phyloP scores from a whole-genome alignment of 2,329 filamentous ascomycete species.

The Ophiocordyceps polyrhachis-furcata region DNA sequence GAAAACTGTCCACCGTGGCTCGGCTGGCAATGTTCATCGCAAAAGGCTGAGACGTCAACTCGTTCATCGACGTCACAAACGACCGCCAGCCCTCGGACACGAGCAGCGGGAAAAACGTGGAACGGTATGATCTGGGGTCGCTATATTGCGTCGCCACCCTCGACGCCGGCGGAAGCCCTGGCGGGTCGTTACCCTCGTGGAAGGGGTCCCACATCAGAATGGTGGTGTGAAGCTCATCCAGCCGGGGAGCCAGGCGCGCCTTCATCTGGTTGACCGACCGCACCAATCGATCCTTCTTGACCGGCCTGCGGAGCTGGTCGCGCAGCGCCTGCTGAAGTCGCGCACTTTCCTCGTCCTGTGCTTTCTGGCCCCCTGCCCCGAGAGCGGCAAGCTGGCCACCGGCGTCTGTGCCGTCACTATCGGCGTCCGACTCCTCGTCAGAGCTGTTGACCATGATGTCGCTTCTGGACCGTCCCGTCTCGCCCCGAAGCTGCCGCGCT shows the following conservation, averaged over 20 bases:
- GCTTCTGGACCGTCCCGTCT: slow-evolving; percentile 38
- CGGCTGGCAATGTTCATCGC: slow-evolving; percentile 77
- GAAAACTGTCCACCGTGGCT: slow-evolving; percentile 77
- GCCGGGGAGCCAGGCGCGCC: slow-evolving; percentile 74
- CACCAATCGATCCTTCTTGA: slow-evolving; percentile 66
- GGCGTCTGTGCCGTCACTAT: slow-evolving; percentile 37
- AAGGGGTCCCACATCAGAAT: slow-evolving; percentile 95
- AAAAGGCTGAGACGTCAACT: slow-evolving; percentile 62
- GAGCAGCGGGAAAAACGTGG: slow-evolving; percentile 77
- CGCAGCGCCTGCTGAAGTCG: slow-evolving; percentile 28
- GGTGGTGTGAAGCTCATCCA: slow-evolving; percentile 66
- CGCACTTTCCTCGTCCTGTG: slow-evolving; percentile 27
- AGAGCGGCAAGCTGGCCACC: slow-evolving; percentile 31
- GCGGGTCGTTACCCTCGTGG: slow-evolving; percentile 70
- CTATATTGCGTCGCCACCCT: slow-evolving; percentile 62
- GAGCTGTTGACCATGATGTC: slow-evolving; percentile 83
- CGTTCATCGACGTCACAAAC: slow-evolving; percentile 78
- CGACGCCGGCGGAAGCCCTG: slow-evolving; percentile 53
- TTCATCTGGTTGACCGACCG: slow-evolving; percentile 86
- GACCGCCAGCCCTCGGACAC: slow-evolving; percentile 91
- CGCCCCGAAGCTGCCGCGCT: slow-evolving; percentile 31
- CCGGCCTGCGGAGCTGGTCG: slow-evolving; percentile 45
- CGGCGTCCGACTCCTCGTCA: slow-evolving; percentile 54
- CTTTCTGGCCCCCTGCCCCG: slow-evolving; percentile 27
- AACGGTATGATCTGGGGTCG: slow-evolving; percentile 62